Base-by-base conservation (phyloP, 2,329 filamentous ascomycete species). In the Exophiala sp. region DNA sequence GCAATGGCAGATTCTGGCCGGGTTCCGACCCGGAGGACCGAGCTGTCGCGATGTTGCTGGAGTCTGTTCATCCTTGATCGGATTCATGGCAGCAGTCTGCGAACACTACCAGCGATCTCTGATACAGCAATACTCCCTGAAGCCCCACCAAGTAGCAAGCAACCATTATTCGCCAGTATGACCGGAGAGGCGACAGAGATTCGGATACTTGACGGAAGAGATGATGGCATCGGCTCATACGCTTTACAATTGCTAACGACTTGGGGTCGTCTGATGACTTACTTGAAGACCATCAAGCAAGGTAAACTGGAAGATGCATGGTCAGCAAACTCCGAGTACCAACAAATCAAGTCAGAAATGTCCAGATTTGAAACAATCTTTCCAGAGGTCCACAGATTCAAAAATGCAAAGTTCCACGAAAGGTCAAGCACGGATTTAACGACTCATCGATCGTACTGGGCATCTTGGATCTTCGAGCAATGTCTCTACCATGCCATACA, bases 401-500 rank as follows among this genome's bases (percentile, higher is more conserved):
- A 50, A 16, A 58, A 55, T n/a, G 42, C 50, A 4, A 55, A 46
- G 16, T 55, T 59, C 20, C 36, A 50, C 32, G 54, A 54, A 9
- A 50, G 47, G 24, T 40, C 49, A 21, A 16, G 33, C 34, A 29
- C 48, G 5, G 57, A 55, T n/a, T 35, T 59, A 14, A 12, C 46
- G n/a, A 41, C 16, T 2, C 35, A 54, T n/a, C 54, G 54, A 18
- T 32, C 29, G 20, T 62, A 62, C 42, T 62, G 59, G 59, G 52
- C 54, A 18, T 24, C 54, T 10, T 62, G 59, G 59, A 36, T 62
- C 14, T 55, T 54, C 33, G 54, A 50, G 18, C 59, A 62, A 18
- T 50, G 53, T 16, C 32, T 62, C 38, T 62, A 62, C 39, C 59
- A 62, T 41, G 43, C 51, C 18, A 55, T 60, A 24, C 57, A 62